These are phyloP conservation scores for Chalciporus piperatus DNA, from an alignment of 768 basidiomycete genomes.

Conservation along the genomic window DNA sequence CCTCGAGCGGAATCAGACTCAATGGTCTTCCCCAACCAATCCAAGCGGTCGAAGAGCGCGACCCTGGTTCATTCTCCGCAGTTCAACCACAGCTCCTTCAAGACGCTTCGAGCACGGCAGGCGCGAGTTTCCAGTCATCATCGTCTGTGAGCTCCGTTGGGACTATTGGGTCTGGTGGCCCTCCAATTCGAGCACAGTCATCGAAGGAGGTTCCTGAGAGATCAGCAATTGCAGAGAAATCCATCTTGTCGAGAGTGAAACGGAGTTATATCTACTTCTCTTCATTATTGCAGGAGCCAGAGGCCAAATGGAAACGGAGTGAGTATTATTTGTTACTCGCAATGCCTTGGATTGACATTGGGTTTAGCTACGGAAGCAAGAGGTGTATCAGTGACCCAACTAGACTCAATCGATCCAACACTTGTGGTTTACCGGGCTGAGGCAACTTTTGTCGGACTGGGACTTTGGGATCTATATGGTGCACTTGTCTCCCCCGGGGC, in stretches of 20 bases:
- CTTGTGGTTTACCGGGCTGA: slow-evolving; percentile 95
- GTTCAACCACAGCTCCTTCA: slow-evolving; percentile 53
- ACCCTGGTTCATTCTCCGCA: slow-evolving; percentile 49
- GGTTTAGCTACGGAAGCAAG: slow-evolving; percentile 71
- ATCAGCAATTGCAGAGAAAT: slow-evolving; percentile 66
- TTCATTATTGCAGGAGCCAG: slow-evolving; percentile 93
- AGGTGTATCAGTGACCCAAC: slow-evolving; percentile 92
- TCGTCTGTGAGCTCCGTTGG: slow-evolving; percentile 56
- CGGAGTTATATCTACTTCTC: slow-evolving; percentile 98
- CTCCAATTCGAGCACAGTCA: slow-evolving; percentile 32
- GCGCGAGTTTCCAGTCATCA: slow-evolving; percentile 63
- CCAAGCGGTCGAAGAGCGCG: slow-evolving; percentile 62
- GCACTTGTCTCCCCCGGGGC: slow-evolving; percentile 86
- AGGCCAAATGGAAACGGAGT: slow-evolving; percentile 96
- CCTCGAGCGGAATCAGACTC: slow-evolving; percentile 74
- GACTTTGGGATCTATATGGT: slow-evolving; percentile 91
- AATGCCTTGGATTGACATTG: slow-evolving; percentile 1
- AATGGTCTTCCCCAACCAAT: slow-evolving; percentile 81
- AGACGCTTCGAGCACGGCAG: slow-evolving; percentile 67
- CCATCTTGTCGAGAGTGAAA: slow-evolving; percentile 80
- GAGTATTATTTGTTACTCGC: slow-evolving; percentile 28
- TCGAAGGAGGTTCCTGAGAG: slow-evolving; percentile 43
- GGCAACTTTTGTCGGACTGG: slow-evolving; percentile 94
- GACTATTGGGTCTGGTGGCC: slow-evolving; percentile 41
- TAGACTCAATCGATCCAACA: slow-evolving; percentile 96